Conservation (phyloP, 371 early-diverging fungal genomes). For the Rhizopus microsporus region DNA sequence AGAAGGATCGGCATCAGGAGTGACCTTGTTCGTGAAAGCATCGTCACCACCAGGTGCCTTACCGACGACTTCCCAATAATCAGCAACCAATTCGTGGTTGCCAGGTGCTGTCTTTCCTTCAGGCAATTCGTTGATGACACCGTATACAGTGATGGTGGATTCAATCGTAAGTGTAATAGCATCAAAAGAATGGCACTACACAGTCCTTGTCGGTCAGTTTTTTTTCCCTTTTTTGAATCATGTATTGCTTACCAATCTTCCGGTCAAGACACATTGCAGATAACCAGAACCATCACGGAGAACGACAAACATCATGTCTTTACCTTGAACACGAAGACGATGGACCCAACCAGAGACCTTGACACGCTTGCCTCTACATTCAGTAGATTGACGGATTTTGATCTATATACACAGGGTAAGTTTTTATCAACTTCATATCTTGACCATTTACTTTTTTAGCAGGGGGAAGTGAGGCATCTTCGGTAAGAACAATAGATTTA, state of each 20-base stretch:
- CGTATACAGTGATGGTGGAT: slow-evolving; percentile 89
- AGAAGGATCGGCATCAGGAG: slow-evolving; percentile 87
- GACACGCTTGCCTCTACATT: slow-evolving; percentile 80
- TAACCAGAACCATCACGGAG: slow-evolving; percentile 95
- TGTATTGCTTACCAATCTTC: slow-evolving; percentile 66
- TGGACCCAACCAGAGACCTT: slow-evolving; percentile 96
- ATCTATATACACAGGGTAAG: slow-evolving; percentile 51
- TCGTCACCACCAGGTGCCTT: slow-evolving; percentile 96
- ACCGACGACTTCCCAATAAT: slow-evolving; percentile 94
- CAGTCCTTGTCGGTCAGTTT: background rate
- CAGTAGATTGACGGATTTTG: slow-evolving; percentile 73
- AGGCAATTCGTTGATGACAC: slow-evolving; percentile 85
- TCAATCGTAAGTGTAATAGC: slow-evolving; percentile 92
- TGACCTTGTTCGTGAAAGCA: slow-evolving; percentile 89
- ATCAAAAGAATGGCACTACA: slow-evolving; percentile 92
- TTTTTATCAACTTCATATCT: background rate
- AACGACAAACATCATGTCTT: slow-evolving; percentile 94
- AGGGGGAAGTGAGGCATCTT: slow-evolving; percentile 78
- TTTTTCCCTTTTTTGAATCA: background rate
- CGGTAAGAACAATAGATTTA: slow-evolving; percentile 72
- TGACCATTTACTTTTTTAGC: slow-evolving; percentile 62
- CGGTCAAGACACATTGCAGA: slow-evolving; percentile 92
- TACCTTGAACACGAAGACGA: slow-evolving; percentile 93
- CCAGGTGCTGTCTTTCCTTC: slow-evolving; percentile 96
- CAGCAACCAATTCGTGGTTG: slow-evolving; percentile 92